These are phyloP conservation scores for Singerocomus inundabilis DNA, from an alignment of 1,284 basidiomycete genomes.

Conservation along the genomic window DNA sequence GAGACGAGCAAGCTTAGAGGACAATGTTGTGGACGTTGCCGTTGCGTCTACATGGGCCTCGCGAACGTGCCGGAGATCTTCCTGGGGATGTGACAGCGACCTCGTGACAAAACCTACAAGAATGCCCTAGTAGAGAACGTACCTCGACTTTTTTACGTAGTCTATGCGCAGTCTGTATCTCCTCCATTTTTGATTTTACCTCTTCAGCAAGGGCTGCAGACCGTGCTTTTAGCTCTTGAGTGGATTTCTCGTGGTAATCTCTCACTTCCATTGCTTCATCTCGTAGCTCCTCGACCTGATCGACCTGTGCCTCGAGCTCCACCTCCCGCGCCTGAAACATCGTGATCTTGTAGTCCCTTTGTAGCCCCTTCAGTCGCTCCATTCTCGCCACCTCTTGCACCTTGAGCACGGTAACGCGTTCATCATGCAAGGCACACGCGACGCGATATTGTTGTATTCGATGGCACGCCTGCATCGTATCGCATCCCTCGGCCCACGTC, in stretches of 20 bases:
- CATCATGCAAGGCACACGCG: constrained; percentile 50
- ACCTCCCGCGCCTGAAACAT: constrained; percentile 61
- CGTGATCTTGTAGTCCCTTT: constrained; percentile 61
- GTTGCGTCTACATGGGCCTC: constrained; percentile 48
- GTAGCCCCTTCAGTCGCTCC: constrained; percentile 54
- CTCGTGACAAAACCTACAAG: constrained; percentile 1
- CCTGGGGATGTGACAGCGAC: constrained; percentile 28
- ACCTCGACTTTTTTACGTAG: constrained; percentile 49
- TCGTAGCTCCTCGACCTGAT: constrained; percentile 43
- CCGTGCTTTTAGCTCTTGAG: constrained; percentile 36
- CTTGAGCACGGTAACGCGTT: constrained; percentile 46
- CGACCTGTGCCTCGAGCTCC: constrained; percentile 53
- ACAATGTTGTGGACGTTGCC: constrained; percentile 43
- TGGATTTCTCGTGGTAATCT: constrained; percentile 21
- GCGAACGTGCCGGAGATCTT: constrained; percentile 43
- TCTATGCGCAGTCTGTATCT: constrained; percentile 37
- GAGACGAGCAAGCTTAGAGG: constrained; percentile 54
- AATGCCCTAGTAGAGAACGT: constrained; percentile 10
- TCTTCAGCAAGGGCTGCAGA: constrained; percentile 34
- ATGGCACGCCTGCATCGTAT: constrained; percentile 59
- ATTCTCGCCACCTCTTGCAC: constrained; percentile 50
- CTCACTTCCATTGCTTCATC: constrained; percentile 35
- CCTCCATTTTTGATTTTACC: constrained; percentile 39
- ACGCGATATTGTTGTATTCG: constrained; percentile 60
- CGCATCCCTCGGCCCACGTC: constrained; percentile 60